Conservation (phyloP, 768 basidiomycete genomes). For the Royoungia palumana region DNA sequence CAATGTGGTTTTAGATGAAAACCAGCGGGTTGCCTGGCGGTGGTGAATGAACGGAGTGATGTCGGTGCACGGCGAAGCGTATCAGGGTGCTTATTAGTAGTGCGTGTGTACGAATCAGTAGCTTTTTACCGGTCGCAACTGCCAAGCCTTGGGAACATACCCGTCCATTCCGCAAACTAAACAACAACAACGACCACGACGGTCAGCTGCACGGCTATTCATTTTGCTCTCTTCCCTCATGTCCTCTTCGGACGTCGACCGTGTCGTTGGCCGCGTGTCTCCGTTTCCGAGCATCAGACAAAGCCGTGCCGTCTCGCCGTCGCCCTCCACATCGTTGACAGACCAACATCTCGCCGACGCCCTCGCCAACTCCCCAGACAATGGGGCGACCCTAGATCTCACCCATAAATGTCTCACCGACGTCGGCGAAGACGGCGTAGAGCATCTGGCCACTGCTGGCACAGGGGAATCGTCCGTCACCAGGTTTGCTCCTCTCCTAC, state of each 20-base stretch:
- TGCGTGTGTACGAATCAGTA: constrained; percentile 9
- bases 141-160: constrained; percentile 20
- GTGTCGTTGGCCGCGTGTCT: constrained; percentile 27
- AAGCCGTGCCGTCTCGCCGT: constrained; percentile 27
- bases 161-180: constrained; percentile 10
- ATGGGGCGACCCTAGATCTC: constrained; percentile 81
- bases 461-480: constrained; percentile 48
- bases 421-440: constrained; percentile 69
- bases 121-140: constrained; percentile 27
- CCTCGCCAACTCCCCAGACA: constrained; percentile 62
- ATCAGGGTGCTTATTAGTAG: constrained; percentile 12
- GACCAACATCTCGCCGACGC: constrained; percentile 64
- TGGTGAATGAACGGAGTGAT: constrained; percentile 4
- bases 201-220: too few relatives aligned
- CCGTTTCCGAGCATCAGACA: constrained; percentile 24
- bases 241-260: constrained; percentile 31
- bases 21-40: constrained; percentile 24
- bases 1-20: constrained; percentile 79
- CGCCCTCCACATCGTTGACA: constrained; percentile 43
- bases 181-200: too few relatives aligned
- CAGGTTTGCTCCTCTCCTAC: constrained; percentile 44
- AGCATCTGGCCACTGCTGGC: constrained; percentile 67
- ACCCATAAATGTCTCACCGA: constrained; percentile 76
- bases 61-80: constrained; percentile 2
- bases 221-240: constrained; percentile 13